Percentiles rank a stretch among this genome's conserved stretches.
These are phyloP conservation scores for Ziziphus jujuba DNA, from an alignment of 306 rosid genomes.

Conservation along the genomic window DNA sequence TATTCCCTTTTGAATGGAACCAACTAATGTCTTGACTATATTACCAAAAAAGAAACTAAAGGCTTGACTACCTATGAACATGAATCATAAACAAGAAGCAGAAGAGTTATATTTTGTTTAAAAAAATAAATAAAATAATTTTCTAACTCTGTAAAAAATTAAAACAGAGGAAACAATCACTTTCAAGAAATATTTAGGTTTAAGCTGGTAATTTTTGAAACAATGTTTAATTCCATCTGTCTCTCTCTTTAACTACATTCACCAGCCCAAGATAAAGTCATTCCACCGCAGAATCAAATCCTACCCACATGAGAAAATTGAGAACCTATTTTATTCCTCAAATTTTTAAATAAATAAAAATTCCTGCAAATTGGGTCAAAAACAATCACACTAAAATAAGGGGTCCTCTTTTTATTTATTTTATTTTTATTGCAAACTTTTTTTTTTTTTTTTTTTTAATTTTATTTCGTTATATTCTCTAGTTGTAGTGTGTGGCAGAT, in stretches of 20 bases:
- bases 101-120: background rate
- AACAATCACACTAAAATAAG: background rate
- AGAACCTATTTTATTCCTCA: background rate
- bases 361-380: conserved; percentile 10
- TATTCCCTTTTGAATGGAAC: conserved; percentile 4
- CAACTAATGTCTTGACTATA: conserved; percentile 14
- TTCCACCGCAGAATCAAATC: conserved; percentile 23
- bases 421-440: background rate
- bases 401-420: background rate
- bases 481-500: conserved; percentile 35
- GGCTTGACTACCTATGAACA: conserved; percentile 27
- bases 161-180: conserved; percentile 32
- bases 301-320: conserved; percentile 18
- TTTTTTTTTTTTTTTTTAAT: too few relatives aligned
- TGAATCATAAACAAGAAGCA: conserved; percentile 19
- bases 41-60: too few relatives aligned
- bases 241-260: conserved; percentile 29
- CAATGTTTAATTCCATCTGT: conserved; percentile 33
- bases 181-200: conserved; percentile 51
- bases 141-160: background rate
- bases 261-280: conserved; percentile 16
- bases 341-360: background rate
- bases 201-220: conserved; percentile 42
- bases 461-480: background rate
- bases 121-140: background rate